Base-by-base conservation (phyloP, 1,284 basidiomycete species). In the Puccinia coronata region DNA sequence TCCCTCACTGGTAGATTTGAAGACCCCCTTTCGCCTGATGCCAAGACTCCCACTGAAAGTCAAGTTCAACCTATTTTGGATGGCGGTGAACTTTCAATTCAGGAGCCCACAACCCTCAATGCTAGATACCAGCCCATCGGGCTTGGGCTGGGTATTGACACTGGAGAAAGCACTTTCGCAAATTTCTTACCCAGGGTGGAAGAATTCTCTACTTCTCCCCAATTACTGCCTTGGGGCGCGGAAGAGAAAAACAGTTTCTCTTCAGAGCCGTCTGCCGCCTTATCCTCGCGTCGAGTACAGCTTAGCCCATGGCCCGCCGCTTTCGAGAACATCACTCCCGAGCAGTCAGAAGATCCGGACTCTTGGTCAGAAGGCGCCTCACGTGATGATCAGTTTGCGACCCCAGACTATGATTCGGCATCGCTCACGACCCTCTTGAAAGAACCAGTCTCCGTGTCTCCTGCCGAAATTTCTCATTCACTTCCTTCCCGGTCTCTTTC, bases 121-220 rank as follows among this genome's bases (percentile, higher is more conserved):
- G 23, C 63, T 16, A 43, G 28, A 55, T 53, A 36, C 67, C 77
- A 41, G 55, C 72, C 55, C 47, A 61, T 80, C 34, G 77, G 77
- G 25, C 69, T 80, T 47, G 77, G 77, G 8, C 25, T 80, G 28
- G 77, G 77, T 59, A 80, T 80, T 51, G 67, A 72, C 41, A 80
- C 77, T 34, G 77, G 77, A 28, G 77, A 70, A 49, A 69, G 69
- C 39, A 72, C 53, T 49, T 63, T 80, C n/a, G 67, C 51, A 36
- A 71, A 69, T 41, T 59, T 80, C n/a, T 43, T 49, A 51, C 41
- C 36, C 9, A 39, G 23, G 28, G 23, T 18, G 53, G 69, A 23
- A 36, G 69, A 71, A 55, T 4, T 25, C 25, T 47, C n/a, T 28
- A 20, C 31, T 18, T 63, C 61, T 63, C 8, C 36, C 36, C 36